phyloP scores from a whole-genome alignment of 495 filamentous ascomycete species.

The Penicillium argentinense region DNA sequence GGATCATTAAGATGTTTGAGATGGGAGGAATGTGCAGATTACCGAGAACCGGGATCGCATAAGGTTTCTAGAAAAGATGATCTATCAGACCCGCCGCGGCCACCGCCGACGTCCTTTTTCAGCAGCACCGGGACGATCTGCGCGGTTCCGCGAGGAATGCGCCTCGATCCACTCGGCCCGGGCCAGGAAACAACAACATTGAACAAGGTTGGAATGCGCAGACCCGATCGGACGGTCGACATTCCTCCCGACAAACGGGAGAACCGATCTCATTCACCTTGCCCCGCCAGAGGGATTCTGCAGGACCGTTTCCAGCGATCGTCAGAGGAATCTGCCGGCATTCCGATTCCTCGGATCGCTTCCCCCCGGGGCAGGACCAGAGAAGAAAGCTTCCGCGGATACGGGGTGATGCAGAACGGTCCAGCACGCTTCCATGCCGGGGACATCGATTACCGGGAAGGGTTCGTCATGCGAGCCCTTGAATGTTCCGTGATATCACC shows the following conservation, averaged over 20 bases:
- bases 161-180: not conserved
- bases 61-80: not conserved
- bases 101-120: not conserved
- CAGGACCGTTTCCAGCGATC: conserved; percentile 12
- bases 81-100: not conserved
- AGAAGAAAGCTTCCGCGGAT: not conserved
- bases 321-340: not conserved
- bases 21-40: not conserved
- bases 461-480: no score
- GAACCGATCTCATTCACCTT: not conserved
- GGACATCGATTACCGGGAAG: not conserved
- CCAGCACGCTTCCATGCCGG: not conserved
- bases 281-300: conserved; percentile 3
- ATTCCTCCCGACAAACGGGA: conserved; percentile 16
- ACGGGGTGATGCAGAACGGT: conserved; percentile 4
- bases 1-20: not conserved
- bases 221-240: conserved; percentile 21
- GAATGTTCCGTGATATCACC: no score
- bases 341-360: conserved; percentile 10
- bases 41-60: not conserved
- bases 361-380: not conserved
- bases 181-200: not conserved
- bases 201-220: conserved; percentile 10
- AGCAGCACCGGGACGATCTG: not conserved
- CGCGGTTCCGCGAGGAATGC: conserved; percentile 9